phyloP scores from a whole-genome alignment of 441 rosid genomes.

The Erodium chrysanthum region DNA sequence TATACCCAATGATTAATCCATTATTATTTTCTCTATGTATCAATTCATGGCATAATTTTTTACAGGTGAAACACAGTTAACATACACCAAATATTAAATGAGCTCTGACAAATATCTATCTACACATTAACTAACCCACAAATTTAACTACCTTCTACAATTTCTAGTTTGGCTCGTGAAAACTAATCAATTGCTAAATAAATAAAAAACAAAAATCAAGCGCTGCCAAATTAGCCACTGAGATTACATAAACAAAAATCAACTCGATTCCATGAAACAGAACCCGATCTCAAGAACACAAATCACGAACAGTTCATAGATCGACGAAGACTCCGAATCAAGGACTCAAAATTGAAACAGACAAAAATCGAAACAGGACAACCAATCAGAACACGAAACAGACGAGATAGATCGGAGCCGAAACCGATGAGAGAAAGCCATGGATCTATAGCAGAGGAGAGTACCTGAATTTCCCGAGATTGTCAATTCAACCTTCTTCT shows the following conservation, averaged over 20 bases:
- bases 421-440: not conserved
- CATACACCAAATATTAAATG: too few species aligned
- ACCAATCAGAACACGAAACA: not conserved
- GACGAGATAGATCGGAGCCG: not conserved
- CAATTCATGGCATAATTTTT: too few species aligned
- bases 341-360: not conserved
- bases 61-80: too few species aligned
- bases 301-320: not conserved
- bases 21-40: too few species aligned
- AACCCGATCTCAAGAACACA: not conserved
- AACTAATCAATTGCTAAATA: not conserved
- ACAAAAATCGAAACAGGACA: not conserved
- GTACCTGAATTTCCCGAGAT: not conserved
- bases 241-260: not conserved
- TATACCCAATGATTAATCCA: too few species aligned
- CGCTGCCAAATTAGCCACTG: not conserved
- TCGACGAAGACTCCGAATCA: not conserved
- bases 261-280: not conserved
- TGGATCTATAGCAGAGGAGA: not conserved
- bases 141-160: too few species aligned
- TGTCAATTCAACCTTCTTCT: not conserved
- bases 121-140: too few species aligned
- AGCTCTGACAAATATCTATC: too few species aligned
- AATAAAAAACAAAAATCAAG: not conserved
- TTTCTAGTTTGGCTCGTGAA: too few species aligned